Base-by-base conservation (phyloP, 2,329 filamentous ascomycete species). In the Pseudodiploospora longispora region DNA sequence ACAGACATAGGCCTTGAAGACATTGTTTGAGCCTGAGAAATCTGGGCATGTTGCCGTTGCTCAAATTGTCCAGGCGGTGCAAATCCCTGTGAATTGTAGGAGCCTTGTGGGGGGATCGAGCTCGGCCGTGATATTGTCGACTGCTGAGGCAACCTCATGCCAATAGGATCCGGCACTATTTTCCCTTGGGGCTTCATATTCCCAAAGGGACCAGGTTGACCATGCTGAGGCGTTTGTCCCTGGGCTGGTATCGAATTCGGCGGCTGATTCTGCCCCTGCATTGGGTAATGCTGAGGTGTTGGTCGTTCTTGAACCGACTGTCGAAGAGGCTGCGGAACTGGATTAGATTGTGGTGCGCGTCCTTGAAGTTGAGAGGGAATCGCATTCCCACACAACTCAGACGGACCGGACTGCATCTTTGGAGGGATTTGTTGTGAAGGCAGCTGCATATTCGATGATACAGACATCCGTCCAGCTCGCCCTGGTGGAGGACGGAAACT, bases 381-480 rank as follows among this genome's bases (percentile, higher is more conserved):
- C 19, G 19, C 19, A 19, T 19, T 19, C 19, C 19, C 19, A 19
- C 19, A 19, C 19, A 19, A 19, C 19, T 19, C 19, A 19, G 19
- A 19, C 19, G 19, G 19, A 19, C 19, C 19, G 32, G 12, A 9
- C 12, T 34, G 32, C 32, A 34, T 9, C 9, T 12, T 10, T 1
- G 30, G n/a, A 30, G 28, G 32, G 27, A 10, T 27, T 27, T 43
- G 44, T 4, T 7, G 12, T n/a, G 47, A 32, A 2, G 48, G 36
- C 2, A 36, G 47, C 8, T 42, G 46, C 7, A 42, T 2, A 27
- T 34, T 40, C 12, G 51, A 48, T 4, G 29, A 33, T 19, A 19
- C 19, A 19, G 19, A 19, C 19, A 19, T 19, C 19, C 10, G 38
- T 40, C n/a, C 44, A 44, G 28, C 32, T 41, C 5, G 42, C 37